Percentiles rank a stretch among this genome's conserved stretches.
Evolutionary conservation across 331 rosid species (phyloP).

Genomic region (Rhamnella rubrinervis): DNA sequence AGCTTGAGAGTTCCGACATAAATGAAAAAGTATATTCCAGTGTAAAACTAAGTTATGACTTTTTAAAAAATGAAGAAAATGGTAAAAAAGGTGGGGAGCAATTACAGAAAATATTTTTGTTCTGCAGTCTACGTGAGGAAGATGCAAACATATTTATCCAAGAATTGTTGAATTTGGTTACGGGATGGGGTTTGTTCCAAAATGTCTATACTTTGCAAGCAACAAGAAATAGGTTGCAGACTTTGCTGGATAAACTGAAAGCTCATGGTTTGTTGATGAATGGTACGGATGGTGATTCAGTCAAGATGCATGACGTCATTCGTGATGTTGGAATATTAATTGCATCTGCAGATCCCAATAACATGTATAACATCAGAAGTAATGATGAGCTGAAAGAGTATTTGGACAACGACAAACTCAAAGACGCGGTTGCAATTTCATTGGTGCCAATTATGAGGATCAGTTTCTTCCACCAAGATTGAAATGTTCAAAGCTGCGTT

Average conservation of each 20-base stretch:
- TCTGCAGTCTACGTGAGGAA: no score
- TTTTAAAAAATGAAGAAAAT: no score
- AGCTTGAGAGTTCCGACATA: no score
- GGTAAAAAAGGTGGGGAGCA: no score
- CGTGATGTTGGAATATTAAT: constrained; percentile 36
- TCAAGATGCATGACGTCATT: constrained; percentile 47
- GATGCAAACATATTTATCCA: no score
- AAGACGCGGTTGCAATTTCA: background rate
- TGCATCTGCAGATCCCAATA: constrained; percentile 2
- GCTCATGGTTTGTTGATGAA: constrained; percentile 31
- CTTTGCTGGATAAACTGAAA: constrained; percentile 27
- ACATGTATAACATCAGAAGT: background rate
- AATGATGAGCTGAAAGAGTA: background rate
- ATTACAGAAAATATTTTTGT: no score
- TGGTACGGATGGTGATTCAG: constrained; percentile 7
- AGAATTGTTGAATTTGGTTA: constrained; percentile 29
- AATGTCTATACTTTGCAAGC: background rate
- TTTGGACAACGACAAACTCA: background rate
- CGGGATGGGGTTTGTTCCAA: constrained; percentile 35
- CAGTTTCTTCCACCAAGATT: background rate
- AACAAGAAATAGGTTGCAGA: constrained; percentile 29
- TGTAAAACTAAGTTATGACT: no score
- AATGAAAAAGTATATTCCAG: no score
- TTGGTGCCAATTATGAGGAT: background rate
- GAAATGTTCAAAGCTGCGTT: background rate